Conservation (phyloP, 2,329 filamentous ascomycete genomes). For the Tolypocladium pustulatum region DNA sequence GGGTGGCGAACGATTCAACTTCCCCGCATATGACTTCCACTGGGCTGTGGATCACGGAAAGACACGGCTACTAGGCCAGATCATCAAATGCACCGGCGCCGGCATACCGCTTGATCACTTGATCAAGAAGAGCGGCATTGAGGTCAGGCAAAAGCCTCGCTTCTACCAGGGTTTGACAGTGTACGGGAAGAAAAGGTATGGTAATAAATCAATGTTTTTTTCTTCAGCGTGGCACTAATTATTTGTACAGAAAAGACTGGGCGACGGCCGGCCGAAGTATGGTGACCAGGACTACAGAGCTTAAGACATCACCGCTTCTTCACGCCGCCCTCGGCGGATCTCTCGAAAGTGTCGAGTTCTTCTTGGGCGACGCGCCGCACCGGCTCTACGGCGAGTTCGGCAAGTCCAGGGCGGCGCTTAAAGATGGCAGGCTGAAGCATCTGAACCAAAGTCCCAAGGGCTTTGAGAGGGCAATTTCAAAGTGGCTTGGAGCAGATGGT, state of each 20-base stretch:
- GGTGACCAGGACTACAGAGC: slow-evolving; percentile 26
- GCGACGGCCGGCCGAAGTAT: slow-evolving; percentile 48
- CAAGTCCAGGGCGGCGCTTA: slow-evolving; percentile 43
- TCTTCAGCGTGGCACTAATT: slow-evolving; percentile 5
- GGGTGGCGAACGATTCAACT: slow-evolving; percentile 22
- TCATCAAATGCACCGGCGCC: slow-evolving; percentile 56
- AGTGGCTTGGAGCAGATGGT: slow-evolving; percentile 52
- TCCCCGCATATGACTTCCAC: slow-evolving; percentile 30
- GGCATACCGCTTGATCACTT: slow-evolving; percentile 60
- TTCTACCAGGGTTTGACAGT: slow-evolving; percentile 72
- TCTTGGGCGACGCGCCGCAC: slow-evolving; percentile 59
- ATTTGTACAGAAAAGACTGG: slow-evolving; percentile 49
- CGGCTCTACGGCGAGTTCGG: slow-evolving; percentile 59
- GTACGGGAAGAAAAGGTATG: slow-evolving; percentile 55
- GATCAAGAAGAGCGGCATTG: slow-evolving; percentile 53
- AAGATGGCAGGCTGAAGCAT: slow-evolving; percentile 52
- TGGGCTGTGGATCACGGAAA: slow-evolving; percentile 36
- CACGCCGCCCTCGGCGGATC: slow-evolving; percentile 45
- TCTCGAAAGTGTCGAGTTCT: slow-evolving; percentile 66
- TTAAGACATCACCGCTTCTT: slow-evolving; percentile 47
- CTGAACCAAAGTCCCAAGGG: slow-evolving; percentile 50
- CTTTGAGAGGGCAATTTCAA: slow-evolving; percentile 50
- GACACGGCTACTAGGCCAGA: slow-evolving; percentile 46
- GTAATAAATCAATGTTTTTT: no score
- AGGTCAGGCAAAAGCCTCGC: slow-evolving; percentile 52